phyloP scores from a whole-genome alignment of 306 rosid species.

The Medicago truncatula region MtrunA17r5.0-ANR NC_053042.1:34761001-34761500 shows the following conservation, averaged over 20 bases:
- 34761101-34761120: background rate
- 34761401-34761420: no score
- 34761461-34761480: no score
- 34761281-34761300: constrained; percentile 51
- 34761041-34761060: background rate
- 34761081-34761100: constrained; percentile 27
- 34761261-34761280: constrained; percentile 45
- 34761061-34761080: background rate
- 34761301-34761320: constrained; percentile 28
- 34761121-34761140: constrained; percentile 24
- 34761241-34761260: constrained; percentile 29
- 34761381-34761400: no score
- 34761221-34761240: constrained; percentile 52
- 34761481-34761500: no score
- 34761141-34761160: constrained; percentile 43
- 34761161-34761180: constrained; percentile 42
- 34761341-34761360: no score
- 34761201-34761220: constrained; percentile 40
- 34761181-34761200: constrained; percentile 43
- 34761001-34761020: constrained; percentile 36
- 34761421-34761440: no score
- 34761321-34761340: no score
- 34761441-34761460: no score
- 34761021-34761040: constrained; percentile 39
- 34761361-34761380: no score